Conservation (phyloP, 2,329 filamentous ascomycete species). For the Mycosphaerella sp. region DNA sequence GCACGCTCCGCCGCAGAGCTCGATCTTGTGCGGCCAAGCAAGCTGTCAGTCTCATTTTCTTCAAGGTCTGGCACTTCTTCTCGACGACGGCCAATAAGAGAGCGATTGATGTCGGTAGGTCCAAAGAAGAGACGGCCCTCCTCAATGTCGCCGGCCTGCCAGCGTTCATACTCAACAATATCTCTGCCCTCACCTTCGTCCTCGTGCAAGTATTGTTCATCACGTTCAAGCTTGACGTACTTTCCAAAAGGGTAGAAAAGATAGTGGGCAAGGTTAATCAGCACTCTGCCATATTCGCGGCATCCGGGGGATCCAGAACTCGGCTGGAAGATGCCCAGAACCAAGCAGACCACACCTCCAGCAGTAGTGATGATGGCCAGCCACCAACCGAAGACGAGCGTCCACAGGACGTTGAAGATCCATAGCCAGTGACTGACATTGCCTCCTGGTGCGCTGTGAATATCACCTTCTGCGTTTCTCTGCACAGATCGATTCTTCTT, state of each 20-base stretch:
- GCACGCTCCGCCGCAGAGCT: constrained; percentile 25
- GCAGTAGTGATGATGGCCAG: constrained; percentile 68
- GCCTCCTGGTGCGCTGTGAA: constrained; percentile 88
- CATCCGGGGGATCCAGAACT: constrained; percentile 63
- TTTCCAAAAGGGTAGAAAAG: constrained; percentile 96
- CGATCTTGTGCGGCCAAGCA: constrained; percentile 57
- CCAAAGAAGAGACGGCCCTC: constrained; percentile 95
- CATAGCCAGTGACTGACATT: constrained; percentile 78
- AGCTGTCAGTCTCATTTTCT: constrained; percentile 78
- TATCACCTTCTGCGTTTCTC: constrained; percentile 91
- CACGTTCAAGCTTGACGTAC: constrained; percentile 86
- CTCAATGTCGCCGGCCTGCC: constrained; percentile 95
- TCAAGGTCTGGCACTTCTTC: constrained; percentile 73
- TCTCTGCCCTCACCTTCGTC: constrained; percentile 93
- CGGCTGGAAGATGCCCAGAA: constrained; percentile 65
- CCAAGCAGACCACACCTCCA: constrained; percentile 70
- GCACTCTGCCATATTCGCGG: constrained; percentile 74
- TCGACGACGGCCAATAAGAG: constrained; percentile 77
- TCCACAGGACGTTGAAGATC: constrained; percentile 87
- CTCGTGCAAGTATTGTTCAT: constrained; percentile 90
- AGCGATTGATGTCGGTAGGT: constrained; percentile 61
- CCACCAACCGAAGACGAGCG: constrained; percentile 93
- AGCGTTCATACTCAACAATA: constrained; percentile 98
- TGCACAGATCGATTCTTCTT: constrained; percentile 97
- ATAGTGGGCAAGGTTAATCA: constrained; percentile 79